phyloP scores from a whole-genome alignment of 768 basidiomycete species.

The Phanerodontia chrysosporium region DNA sequence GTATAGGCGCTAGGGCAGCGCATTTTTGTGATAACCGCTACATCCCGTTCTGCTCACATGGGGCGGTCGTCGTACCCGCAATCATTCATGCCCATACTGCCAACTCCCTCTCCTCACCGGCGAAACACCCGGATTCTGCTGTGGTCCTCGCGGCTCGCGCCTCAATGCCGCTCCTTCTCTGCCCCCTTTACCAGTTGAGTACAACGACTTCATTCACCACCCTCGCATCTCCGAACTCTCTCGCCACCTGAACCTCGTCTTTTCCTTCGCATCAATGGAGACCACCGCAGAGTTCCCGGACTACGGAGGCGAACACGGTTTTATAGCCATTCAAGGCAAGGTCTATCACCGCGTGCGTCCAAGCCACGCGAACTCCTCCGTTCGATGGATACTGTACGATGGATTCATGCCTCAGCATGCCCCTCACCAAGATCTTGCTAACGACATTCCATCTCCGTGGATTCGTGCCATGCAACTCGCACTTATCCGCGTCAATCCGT shows the following conservation, averaged over 20 bases:
- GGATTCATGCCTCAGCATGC: constrained; percentile 18
- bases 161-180: constrained; percentile 22
- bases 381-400: constrained; percentile 32
- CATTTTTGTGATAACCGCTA: too few relatives aligned
- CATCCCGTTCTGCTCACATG: too few relatives aligned
- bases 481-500: constrained; percentile 15
- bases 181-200: constrained; percentile 27
- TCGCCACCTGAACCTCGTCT: constrained; percentile 26
- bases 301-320: constrained; percentile 11
- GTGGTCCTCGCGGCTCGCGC: constrained; percentile 23
- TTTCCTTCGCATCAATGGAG: constrained; percentile 30
- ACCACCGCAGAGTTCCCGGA: constrained; percentile 23
- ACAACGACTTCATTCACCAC: constrained; percentile 21
- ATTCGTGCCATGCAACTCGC: constrained; percentile 5
- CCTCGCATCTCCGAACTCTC: constrained; percentile 25
- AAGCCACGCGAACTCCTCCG: constrained; percentile 22
- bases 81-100: constrained; percentile 25
- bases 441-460: constrained; percentile 14
- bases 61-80: too few relatives aligned
- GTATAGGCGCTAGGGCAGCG: too few relatives aligned
- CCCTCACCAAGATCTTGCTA: background rate
- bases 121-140: constrained; percentile 29
- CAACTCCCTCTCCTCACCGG: constrained; percentile 25
- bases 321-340: constrained; percentile 27
- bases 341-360: constrained; percentile 31